These are phyloP conservation scores for Pichia sp. DNA, from an alignment of 1,139 yeast genomes.

Conservation along the genomic window DNA sequence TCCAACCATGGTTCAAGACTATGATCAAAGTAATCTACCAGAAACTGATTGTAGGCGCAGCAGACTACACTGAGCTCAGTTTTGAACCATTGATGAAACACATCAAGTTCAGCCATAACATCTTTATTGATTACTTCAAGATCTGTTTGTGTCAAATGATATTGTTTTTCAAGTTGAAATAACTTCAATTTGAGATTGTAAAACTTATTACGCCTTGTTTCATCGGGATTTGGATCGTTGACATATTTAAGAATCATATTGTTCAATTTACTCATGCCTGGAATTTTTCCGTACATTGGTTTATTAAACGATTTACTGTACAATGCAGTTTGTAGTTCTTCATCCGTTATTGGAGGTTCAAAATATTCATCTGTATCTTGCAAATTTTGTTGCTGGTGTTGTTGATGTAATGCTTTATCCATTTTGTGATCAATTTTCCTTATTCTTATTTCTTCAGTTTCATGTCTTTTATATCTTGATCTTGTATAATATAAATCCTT, in stretches of 20 bases:
- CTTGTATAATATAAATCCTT: slow-evolving; percentile 45
- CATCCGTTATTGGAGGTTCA: slow-evolving; percentile 29
- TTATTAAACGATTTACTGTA: slow-evolving; percentile 24
- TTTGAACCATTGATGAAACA: slow-evolving; percentile 29
- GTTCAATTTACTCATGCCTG: slow-evolving; percentile 44
- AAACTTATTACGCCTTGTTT: slow-evolving; percentile 45
- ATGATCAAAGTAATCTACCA: slow-evolving; percentile 22
- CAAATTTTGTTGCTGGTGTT: neutral
- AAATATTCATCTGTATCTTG: slow-evolving; percentile 4
- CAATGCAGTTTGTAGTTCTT: slow-evolving; percentile 33
- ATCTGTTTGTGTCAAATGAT: slow-evolving; percentile 42
- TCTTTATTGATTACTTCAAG: slow-evolving; percentile 40
- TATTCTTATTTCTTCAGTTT: slow-evolving; percentile 38
- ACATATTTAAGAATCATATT: slow-evolving; percentile 46
- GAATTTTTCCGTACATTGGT: slow-evolving; percentile 28
- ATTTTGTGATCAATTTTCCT: slow-evolving; percentile 34
- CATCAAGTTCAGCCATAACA: slow-evolving; percentile 21
- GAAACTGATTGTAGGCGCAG: slow-evolving; percentile 19
- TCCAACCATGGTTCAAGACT: slow-evolving; percentile 23
- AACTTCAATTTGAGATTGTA: slow-evolving; percentile 37
- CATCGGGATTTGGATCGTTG: slow-evolving; percentile 52
- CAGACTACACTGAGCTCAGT: slow-evolving; percentile 19
- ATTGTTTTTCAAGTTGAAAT: slow-evolving; percentile 43
- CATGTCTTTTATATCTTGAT: slow-evolving; percentile 37
- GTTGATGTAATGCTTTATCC: slow-evolving; percentile 19